Percentiles rank a stretch among this genome's conserved stretches.
Conservation (phyloP, 495 filamentous ascomycete genomes). For the Daldinia childiae region DNA sequence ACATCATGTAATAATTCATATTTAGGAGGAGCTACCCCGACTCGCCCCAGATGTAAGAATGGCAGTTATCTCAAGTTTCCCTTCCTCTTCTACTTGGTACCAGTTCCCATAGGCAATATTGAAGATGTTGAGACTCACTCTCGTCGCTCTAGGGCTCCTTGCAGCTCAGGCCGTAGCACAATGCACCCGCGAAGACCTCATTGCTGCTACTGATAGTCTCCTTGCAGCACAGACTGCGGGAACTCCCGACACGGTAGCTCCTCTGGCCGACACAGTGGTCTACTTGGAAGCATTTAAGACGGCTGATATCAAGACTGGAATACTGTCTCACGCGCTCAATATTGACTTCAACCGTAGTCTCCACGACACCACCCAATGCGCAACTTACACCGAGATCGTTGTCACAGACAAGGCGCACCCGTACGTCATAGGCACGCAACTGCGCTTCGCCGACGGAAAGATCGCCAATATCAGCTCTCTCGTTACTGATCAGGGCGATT, state of each 20-base stretch:
- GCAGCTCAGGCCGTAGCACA: slow-evolving; percentile 37
- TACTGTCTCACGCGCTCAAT: slow-evolving; percentile 54
- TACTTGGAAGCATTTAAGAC: slow-evolving; percentile 57
- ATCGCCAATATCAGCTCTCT: slow-evolving; percentile 56
- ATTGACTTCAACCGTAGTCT: slow-evolving; percentile 59
- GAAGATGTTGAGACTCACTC: slow-evolving; percentile 41
- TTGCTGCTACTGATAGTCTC: slow-evolving; percentile 51
- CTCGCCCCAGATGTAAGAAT: slow-evolving; percentile 24
- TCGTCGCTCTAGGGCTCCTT: slow-evolving; percentile 35
- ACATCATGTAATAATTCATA: slow-evolving; percentile 33
- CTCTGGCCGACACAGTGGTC: slow-evolving; percentile 38
- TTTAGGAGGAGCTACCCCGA: slow-evolving; percentile 27
- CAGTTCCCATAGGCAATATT: slow-evolving; percentile 6
- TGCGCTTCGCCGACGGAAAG: slow-evolving; percentile 48
- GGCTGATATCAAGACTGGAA: slow-evolving; percentile 48
- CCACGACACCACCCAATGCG: slow-evolving; percentile 60
- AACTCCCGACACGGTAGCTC: slow-evolving; percentile 43
- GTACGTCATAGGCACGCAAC: slow-evolving; percentile 61
- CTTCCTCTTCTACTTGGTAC: slow-evolving; percentile 2
- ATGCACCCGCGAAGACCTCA: slow-evolving; percentile 55
- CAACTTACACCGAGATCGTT: slow-evolving; percentile 63
- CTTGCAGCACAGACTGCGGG: slow-evolving; percentile 58
- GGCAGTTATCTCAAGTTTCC: slow-evolving; percentile 2
- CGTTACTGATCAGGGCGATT: slow-evolving; percentile 54
- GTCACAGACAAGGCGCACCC: slow-evolving; percentile 54